Evolutionary conservation across 495 filamentous ascomycete genomes (phyloP), one percentile per base, ranked within the genome.

Genomic region (Poronia punctata): DNA sequence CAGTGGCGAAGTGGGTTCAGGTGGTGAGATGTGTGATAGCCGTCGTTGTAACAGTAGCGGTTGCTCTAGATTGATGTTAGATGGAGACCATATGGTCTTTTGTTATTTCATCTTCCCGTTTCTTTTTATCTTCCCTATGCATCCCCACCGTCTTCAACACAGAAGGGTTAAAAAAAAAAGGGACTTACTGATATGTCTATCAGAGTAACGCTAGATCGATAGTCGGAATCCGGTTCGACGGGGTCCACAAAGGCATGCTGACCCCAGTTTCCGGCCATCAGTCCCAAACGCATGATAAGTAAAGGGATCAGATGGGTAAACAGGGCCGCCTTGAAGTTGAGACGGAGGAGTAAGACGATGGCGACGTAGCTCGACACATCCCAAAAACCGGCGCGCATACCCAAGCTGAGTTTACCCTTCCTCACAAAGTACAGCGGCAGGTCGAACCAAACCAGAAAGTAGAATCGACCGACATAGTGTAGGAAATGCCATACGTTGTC

Each of bases 251-350:
- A 71, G 5, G 82, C 82, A 53, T 86, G 82, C 43, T 86, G 82
- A 17, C 79, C 82, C 79, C 79, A 86, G 50, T 86, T 86, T 1
- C 82, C 82, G 8, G 81, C 67, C 81, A 85, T 85, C 27, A 86
- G 48, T 2, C 76, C 82, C 14, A 79, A 47, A 2, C 82, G 72
- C 55, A 86, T 66, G 12, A 74, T 50, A 6, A 70, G 36, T 3
- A 84, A 65, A 2, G 82, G 82, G 0, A 85, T 53, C 1, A 84
- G 38, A 23, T 84, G 65, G 5, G 75, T 74, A 39, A 77, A 84
- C 8, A 74, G 35, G 1, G 77, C 74, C 1, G 82, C 68, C 1
- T 63, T 62, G 32, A 70, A 54, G 40, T 72, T 72, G 46, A 65
- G 57, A 43, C 59, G 55, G 27, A 67, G 70, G 30, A 79, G 48